Conservation (phyloP, 2,329 filamentous ascomycete species). For the Trichoderma gracile region DNA sequence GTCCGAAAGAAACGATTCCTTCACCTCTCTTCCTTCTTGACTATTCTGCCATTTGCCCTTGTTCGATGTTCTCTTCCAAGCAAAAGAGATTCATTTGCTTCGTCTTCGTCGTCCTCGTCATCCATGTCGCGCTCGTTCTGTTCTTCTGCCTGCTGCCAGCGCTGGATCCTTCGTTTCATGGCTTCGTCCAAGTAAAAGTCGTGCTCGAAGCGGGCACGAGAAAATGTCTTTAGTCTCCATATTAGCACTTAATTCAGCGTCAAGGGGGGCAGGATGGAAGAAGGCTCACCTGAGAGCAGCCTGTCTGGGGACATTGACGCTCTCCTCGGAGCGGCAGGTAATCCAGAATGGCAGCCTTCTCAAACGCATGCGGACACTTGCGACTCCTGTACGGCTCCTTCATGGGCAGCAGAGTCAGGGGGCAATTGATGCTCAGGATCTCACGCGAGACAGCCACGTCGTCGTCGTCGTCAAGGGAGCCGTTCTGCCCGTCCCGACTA, state of each 20-base stretch:
- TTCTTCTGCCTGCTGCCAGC: constrained; percentile 48
- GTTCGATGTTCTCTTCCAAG: constrained; percentile 32
- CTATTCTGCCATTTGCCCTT: constrained; percentile 26
- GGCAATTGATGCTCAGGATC: constrained; percentile 67
- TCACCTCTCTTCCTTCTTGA: constrained; percentile 31
- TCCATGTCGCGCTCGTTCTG: constrained; percentile 44
- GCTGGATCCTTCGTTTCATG: constrained; percentile 59
- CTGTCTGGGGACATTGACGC: constrained; percentile 63
- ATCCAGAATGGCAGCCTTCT: constrained; percentile 63
- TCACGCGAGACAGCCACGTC: constrained; percentile 68
- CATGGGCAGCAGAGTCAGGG: constrained; percentile 65
- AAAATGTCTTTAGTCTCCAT: constrained; percentile 47
- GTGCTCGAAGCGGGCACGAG: constrained; percentile 38
- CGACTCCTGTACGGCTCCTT: constrained; percentile 65
- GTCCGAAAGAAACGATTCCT: neutral
- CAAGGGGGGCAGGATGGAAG: neutral
- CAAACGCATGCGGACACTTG: constrained; percentile 72
- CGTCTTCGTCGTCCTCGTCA: constrained; percentile 41
- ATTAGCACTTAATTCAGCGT: neutral
- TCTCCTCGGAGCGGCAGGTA: constrained; percentile 46
- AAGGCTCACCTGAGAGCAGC: constrained; percentile 59
- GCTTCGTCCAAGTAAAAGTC: constrained; percentile 60
- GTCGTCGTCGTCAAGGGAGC: constrained; percentile 52
- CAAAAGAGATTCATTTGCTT: constrained; percentile 31
- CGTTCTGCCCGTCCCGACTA: constrained; percentile 22